Evolutionary conservation across 306 rosid genomes (phyloP).

Genomic region (Hippophae rhamnoides): DNA sequence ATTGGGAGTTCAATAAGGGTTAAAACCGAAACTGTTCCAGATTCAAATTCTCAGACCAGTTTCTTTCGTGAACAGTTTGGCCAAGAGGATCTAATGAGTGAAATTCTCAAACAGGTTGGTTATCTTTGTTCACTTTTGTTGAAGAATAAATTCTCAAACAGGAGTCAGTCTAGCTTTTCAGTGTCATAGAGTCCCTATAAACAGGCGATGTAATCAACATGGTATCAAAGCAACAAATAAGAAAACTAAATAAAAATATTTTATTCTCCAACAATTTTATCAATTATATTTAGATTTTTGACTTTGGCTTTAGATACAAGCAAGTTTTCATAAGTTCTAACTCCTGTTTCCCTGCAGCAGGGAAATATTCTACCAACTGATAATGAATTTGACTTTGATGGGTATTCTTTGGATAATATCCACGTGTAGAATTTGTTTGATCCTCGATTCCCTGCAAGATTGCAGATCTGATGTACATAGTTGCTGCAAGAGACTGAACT

Average conservation of each 20-base stretch:
- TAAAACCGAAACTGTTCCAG: constrained; percentile 58
- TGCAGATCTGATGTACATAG: constrained; percentile 58
- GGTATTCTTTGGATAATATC: constrained; percentile 73
- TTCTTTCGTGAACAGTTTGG: constrained; percentile 65
- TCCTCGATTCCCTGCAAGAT: constrained; percentile 21
- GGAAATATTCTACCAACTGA: constrained; percentile 57
- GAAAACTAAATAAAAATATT: too few species aligned
- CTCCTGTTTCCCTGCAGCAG: constrained; percentile 46
- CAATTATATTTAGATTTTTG: too few species aligned
- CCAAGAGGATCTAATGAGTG: constrained; percentile 94
- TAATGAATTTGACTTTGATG: constrained; percentile 76
- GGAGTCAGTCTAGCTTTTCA: too few species aligned
- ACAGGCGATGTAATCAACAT: too few species aligned
- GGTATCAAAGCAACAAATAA: too few species aligned
- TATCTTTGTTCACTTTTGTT: constrained; percentile 5
- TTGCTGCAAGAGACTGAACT: constrained; percentile 38
- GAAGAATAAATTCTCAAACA: not conserved
- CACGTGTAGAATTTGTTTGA: constrained; percentile 47
- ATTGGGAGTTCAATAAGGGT: constrained; percentile 46
- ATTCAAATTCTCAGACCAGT: constrained; percentile 35
- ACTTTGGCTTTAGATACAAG: too few species aligned
- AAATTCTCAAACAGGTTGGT: constrained; percentile 80
- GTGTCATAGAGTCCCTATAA: too few species aligned
- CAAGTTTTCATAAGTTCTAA: too few species aligned
- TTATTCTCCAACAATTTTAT: too few species aligned